Evolutionary conservation across 108 stramenopile species (phyloP).

Genomic region (Skeletonema tropicum): DNA sequence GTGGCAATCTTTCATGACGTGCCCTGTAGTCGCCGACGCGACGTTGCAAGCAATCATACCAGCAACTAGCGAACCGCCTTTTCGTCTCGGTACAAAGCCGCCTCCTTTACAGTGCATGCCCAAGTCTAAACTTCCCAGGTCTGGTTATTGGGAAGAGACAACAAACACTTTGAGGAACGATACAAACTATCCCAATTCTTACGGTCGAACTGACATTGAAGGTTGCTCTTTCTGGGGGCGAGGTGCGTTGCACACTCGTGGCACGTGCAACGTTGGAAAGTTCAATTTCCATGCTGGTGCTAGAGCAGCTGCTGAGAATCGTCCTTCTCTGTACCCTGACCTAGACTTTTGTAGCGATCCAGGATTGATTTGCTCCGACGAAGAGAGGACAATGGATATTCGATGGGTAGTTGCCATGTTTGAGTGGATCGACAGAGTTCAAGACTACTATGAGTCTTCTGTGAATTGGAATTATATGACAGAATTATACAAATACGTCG

Average conservation of each 20-base stretch:
- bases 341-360: slow-evolving; percentile 39
- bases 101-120: slow-evolving; percentile 33
- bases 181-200: slow-evolving; percentile 3
- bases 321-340: slow-evolving; percentile 33
- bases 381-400: slow-evolving; percentile 28
- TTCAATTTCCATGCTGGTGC: slow-evolving; percentile 30
- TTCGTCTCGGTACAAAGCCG: slow-evolving; percentile 3
- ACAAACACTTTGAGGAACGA: neutral
- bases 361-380: slow-evolving; percentile 20
- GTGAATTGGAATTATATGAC: slow-evolving; percentile 18
- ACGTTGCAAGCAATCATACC: slow-evolving; percentile 16
- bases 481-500: slow-evolving; percentile 29
- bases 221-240: slow-evolving; percentile 47
- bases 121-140: neutral
- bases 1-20: slow-evolving; percentile 34
- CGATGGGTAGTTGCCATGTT: slow-evolving; percentile 36
- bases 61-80: slow-evolving; percentile 16
- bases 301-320: slow-evolving; percentile 30
- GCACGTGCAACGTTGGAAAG: slow-evolving; percentile 35
- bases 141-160: slow-evolving; percentile 30
- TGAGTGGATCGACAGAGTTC: slow-evolving; percentile 37
- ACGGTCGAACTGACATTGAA: slow-evolving; percentile 25
- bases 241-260: slow-evolving; percentile 22
- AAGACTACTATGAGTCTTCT: slow-evolving; percentile 25
- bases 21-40: slow-evolving; percentile 15